Evolutionary conservation across 352 stramenopile genomes (phyloP), one percentile per base, ranked within the genome.

Genomic region (Globisporangium sylvaticum): DNA sequence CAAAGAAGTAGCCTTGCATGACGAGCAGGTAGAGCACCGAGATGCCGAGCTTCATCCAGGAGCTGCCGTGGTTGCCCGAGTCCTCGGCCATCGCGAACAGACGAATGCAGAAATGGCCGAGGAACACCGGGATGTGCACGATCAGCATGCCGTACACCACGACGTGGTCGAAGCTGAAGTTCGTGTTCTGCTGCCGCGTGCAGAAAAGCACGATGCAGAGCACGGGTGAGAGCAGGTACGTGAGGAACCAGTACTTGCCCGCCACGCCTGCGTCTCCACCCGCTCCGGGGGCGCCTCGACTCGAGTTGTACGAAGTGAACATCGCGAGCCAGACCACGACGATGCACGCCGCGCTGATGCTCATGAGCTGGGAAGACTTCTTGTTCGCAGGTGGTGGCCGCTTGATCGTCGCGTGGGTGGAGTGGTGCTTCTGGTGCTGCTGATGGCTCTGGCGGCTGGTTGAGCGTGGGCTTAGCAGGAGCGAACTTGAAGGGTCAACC

Each of bases 1-100:
- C 78, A 48, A 91, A 91, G 60, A 95, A 94, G 62, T 94, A 95
- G 37, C 78, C 75, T 68, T 95, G 88, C 88, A 95, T 94, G 9
- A 91, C 60, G 25, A 91, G 63, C 34, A 95, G 62, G 65, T 88
- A 95, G 29, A 94, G 59, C 37, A 91, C 76, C 15, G 87, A 94
- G 53, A 94, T 79, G 27, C 66, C 79, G 34, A 95, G 73, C 58
- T 95, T 93, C 9, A 92, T 73, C 78, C 79, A 89, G 52, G 81
- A 87, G 29, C 59, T 74, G 9, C 58, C 72, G 37, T 71, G 34
- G 4, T 71, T 70, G 27, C 69, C 80, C 14, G 77, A 65, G 44
- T 66, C 68, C 58, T 91, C 83, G 3, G 80, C 79, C 42, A 94
- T 64, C 9, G 81, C 75, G 54, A 95, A 95, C 12, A 95, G 67